Base-by-base conservation (phyloP, 257 asterid genomes). In the Solanum tarijense region DNA sequence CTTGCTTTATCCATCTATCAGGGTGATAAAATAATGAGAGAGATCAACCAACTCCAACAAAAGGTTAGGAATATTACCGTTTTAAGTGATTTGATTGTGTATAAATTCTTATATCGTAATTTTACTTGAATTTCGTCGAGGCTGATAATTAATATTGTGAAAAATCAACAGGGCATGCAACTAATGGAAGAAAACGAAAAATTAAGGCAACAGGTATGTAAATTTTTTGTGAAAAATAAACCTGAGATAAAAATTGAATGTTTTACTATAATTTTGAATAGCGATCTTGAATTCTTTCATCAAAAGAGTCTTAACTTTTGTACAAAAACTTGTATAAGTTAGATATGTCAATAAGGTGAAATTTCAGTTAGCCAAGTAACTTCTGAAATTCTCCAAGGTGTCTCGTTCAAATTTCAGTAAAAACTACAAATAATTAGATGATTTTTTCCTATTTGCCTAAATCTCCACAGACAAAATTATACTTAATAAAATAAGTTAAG, bases 11-110 rank as follows among this genome's bases (percentile, higher is more conserved):
- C 32, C 12, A 29, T 18, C 1, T n/a, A 72, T 43, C 91, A 96
- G 98, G 96, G 95, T 2, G 96, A 95, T 87, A 97, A 90, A 79
- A 94, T 97, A 86, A 90, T 92, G 93, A 89, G 86, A 10, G 96
- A 96, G 92, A 96, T 96, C 91, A 75, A 87, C 81, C 93, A 88
- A 78, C 99, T 97, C 86, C 97, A 95, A 88, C 94, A 93, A 13
- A 96, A 93, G 98, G 99, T 97, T 25, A 35, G 32, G 9, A 0
- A 74, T 0, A 20, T 0, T 36, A 36, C 0, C 39, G 12, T 10
- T 74, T 34, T 21, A 36, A 35, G 18, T 74, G 52, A 36, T 74
- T 1, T 3, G 6, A 36, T 35, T 0, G 31, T 9, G 7, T 74
- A 74, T 2, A 7, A 9, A 0, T 20, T 72, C 1, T 73, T 73